Evolutionary conservation across 768 basidiomycete genomes (phyloP), one percentile per base, ranked within the genome.

Genomic region (Lentinula aciculospora): DNA sequence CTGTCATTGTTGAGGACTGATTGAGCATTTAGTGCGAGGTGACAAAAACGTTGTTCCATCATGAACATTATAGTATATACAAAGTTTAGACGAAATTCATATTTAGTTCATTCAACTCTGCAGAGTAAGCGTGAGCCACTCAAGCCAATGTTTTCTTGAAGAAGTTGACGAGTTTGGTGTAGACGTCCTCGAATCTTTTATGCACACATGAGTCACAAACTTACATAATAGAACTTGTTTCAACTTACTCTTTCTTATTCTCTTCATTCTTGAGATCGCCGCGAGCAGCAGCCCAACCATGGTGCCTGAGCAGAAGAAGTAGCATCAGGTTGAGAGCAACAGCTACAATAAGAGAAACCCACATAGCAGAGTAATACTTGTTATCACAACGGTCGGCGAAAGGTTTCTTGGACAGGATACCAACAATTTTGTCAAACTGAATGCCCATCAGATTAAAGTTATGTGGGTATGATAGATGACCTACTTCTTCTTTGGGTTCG

Each of bases 221-320:
- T 29, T 6, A 44, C 44, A 29, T 55, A 31, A 55, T 34, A 51
- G 53, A 29, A 60, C 19, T 19, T 19, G 32, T 25, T 56, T n/a
- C 29, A 48, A 62, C 63, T 58, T 69, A 85, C 76, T 81, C 79
- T 65, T 79, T 79, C 66, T 77, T 77, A 67, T 84, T 85, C 58
- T 84, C 81, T 21, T 72, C 66, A 53, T 85, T 72, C 27, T 76
- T 72, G 54, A 86, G 71, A 65, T 86, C 72, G 1, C 76, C 84
- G 47, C 84, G 74, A 3, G 85, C 85, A 19, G 83, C 85, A 4
- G 84, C 82, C 74, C 78, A 88, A 32, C 84, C 84, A 62, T 86
- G 85, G 71, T 79, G 78, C 72, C 81, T 82, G 57, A 47, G 31
- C n/a, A 39, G 13, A 17, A 44, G 19, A 4, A 17, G 6, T 1